Conservation (phyloP, 345 rosid species). For the Salix brachista region DNA sequence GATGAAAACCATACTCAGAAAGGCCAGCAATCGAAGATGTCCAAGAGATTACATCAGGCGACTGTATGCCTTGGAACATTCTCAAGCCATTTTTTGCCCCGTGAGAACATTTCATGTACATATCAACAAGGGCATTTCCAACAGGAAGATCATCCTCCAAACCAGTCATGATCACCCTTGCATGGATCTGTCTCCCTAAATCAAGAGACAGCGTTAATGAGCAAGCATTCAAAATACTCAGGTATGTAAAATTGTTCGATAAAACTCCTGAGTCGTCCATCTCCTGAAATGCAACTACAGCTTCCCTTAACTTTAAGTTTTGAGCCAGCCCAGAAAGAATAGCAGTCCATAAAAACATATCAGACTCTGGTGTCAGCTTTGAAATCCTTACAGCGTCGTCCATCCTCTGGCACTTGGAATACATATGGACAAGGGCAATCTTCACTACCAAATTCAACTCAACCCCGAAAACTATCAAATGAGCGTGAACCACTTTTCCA, state of each 20-base stretch:
- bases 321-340: constrained; percentile 50
- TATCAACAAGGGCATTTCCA: constrained; percentile 62
- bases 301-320: constrained; percentile 39
- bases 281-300: constrained; percentile 40
- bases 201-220: constrained; percentile 32
- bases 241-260: constrained; percentile 44
- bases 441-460: constrained; percentile 54
- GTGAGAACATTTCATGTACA: constrained; percentile 61
- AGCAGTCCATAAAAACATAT: constrained; percentile 53
- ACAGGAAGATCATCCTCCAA: constrained; percentile 44
- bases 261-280: constrained; percentile 43
- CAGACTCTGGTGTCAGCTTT: constrained; percentile 36
- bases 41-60: constrained; percentile 66
- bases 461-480: constrained; percentile 40
- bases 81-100: constrained; percentile 35
- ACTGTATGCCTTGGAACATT: constrained; percentile 41
- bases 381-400: constrained; percentile 48
- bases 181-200: constrained; percentile 59
- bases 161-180: constrained; percentile 41
- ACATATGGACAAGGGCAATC: constrained; percentile 59
- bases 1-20: constrained; percentile 36
- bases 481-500: constrained; percentile 56
- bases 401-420: constrained; percentile 43
- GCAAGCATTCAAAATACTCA: constrained; percentile 42
- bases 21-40: constrained; percentile 64